Evolutionary conservation across 139 green algal genomes (phyloP).

Genomic region (Tetratostichococcus sp.): DNA sequence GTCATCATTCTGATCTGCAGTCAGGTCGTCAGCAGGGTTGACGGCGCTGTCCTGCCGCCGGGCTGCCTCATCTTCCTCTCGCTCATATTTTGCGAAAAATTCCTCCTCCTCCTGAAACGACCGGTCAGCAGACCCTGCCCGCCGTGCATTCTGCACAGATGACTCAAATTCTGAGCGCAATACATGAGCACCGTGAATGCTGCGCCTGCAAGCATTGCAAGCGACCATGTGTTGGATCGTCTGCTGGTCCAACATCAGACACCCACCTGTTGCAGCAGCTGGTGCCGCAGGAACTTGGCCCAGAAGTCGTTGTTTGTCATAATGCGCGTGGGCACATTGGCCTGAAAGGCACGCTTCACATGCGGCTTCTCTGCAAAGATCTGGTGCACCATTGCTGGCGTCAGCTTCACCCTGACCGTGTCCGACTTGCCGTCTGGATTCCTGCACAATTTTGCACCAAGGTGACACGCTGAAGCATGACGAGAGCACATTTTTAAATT

Average conservation of each 20-base stretch:
- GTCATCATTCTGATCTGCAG: neutral
- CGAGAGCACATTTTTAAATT: too few species aligned
- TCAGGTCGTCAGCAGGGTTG: neutral
- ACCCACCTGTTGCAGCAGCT: conserved; percentile 17
- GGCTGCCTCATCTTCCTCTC: neutral
- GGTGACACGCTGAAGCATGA: too few species aligned
- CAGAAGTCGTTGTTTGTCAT: conserved; percentile 36
- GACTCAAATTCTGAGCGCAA: too few species aligned
- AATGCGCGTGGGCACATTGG: conserved; percentile 31
- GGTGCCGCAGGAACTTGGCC: conserved; percentile 41
- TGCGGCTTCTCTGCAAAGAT: conserved; percentile 50
- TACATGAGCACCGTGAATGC: too few species aligned
- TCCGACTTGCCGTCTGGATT: conserved; percentile 30
- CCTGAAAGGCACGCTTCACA: conserved; percentile 42
- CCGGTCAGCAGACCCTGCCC: neutral
- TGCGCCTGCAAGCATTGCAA: too few species aligned
- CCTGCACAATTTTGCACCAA: neutral
- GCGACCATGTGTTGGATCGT: too few species aligned
- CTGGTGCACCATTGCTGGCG: conserved; percentile 21
- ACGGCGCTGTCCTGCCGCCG: neutral
- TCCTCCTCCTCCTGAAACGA: neutral
- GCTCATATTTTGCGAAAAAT: neutral
- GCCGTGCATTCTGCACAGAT: neutral
- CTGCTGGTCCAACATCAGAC: too few species aligned
- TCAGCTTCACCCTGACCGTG: conserved; percentile 37